phyloP scores from a whole-genome alignment of 1,284 basidiomycete genomes.

The Trichosporon sp. region DNA sequence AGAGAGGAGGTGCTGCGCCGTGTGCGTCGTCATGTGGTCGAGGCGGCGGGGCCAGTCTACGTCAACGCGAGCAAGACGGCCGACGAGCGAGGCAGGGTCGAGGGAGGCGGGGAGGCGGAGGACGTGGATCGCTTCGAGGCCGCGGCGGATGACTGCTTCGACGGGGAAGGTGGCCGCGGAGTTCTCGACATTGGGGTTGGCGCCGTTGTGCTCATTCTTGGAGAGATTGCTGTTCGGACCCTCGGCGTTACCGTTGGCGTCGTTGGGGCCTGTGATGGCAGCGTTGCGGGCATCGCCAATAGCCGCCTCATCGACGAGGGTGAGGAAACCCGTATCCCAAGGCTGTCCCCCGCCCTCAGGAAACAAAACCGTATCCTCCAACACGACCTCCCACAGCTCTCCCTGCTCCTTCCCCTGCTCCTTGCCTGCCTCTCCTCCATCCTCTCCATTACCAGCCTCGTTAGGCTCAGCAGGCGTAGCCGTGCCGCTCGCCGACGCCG shows the following conservation, averaged over 20 bases:
- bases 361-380: slow-evolving; percentile 79
- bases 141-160: slow-evolving; percentile 63
- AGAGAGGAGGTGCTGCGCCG: slow-evolving; percentile 75
- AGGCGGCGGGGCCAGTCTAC: slow-evolving; percentile 64
- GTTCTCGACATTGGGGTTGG: too few relatives aligned
- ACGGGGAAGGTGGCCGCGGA: slow-evolving; percentile 57
- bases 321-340: slow-evolving; percentile 65
- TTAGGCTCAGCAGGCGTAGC: slow-evolving; percentile 6
- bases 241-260: too few relatives aligned
- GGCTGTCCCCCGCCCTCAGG: slow-evolving; percentile 84
- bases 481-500: slow-evolving; percentile 3
- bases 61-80: slow-evolving; percentile 56
- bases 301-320: slow-evolving; percentile 29
- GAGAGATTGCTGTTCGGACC: too few relatives aligned
- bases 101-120: slow-evolving; percentile 51
- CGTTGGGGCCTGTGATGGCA: too few relatives aligned
- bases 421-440: too few relatives aligned
- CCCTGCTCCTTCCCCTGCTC: too few relatives aligned
- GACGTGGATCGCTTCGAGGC: slow-evolving; percentile 72
- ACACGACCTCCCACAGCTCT: slow-evolving; percentile 53
- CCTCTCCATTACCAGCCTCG: too few relatives aligned
- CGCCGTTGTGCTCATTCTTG: too few relatives aligned
- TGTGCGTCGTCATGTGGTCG: slow-evolving; percentile 81
- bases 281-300: too few relatives aligned
- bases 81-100: slow-evolving; percentile 47